Conservation (phyloP, 2,329 filamentous ascomycete species). For the Bisporella sp. region DNA sequence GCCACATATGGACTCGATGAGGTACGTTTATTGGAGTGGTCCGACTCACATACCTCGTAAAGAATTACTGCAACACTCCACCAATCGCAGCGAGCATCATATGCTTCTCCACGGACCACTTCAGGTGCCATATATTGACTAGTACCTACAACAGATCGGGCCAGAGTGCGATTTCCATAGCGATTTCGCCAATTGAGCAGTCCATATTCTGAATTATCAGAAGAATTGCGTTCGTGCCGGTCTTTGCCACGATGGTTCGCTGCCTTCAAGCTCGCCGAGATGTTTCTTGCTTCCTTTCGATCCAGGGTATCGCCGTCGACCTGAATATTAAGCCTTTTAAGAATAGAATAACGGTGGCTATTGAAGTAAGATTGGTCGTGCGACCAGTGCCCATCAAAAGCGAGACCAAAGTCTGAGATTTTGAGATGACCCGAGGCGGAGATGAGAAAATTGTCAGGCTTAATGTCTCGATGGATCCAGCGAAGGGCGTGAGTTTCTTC, state of each 20-base stretch:
- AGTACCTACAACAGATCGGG: conserved; percentile 84
- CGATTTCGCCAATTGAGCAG: conserved; percentile 66
- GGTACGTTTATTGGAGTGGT: too few relatives aligned
- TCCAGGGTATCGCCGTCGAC: conserved; percentile 71
- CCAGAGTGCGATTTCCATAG: conserved; percentile 62
- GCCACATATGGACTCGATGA: too few relatives aligned
- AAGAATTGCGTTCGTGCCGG: conserved; percentile 31
- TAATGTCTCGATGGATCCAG: conserved; percentile 94
- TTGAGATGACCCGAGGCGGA: conserved; percentile 83
- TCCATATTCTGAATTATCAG: conserved; percentile 28
- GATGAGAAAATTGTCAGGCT: conserved; percentile 95
- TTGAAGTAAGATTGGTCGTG: conserved; percentile 86
- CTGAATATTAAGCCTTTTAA: conserved; percentile 68
- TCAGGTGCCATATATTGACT: conserved; percentile 99
- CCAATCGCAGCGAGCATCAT: conserved; percentile 93
- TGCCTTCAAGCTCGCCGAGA: conserved; percentile 32
- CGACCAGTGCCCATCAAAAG: conserved; percentile 92
- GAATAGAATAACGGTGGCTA: conserved; percentile 70
- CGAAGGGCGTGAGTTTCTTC: conserved; percentile 83
- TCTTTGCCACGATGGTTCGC: conserved; percentile 33
- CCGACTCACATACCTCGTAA: conserved; percentile 55
- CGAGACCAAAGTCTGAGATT: conserved; percentile 92
- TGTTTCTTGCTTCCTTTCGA: conserved; percentile 42
- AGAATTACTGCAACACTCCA: conserved; percentile 95
- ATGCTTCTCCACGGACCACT: conserved; percentile 72